phyloP scores from a whole-genome alignment of 1,284 basidiomycete species.

The Ustilago cynodontis region DNA sequence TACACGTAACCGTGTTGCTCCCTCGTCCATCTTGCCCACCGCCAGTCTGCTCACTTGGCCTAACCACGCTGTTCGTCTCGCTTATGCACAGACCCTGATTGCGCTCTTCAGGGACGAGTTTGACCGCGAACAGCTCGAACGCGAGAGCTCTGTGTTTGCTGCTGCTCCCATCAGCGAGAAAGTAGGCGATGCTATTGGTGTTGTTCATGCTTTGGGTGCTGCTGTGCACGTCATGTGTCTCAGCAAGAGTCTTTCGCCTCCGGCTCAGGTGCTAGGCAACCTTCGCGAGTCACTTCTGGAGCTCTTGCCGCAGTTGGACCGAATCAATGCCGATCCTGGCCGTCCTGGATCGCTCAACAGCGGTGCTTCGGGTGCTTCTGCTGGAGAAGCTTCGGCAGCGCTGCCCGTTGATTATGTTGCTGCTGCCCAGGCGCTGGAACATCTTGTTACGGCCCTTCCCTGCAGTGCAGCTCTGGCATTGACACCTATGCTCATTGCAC shows the following conservation, averaged over 20 bases:
- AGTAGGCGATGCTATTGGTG: slow-evolving; percentile 49
- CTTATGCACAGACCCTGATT: slow-evolving; percentile 60
- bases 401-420: slow-evolving; percentile 82
- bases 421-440: slow-evolving; percentile 79
- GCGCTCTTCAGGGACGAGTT: slow-evolving; percentile 55
- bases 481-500: slow-evolving; percentile 84
- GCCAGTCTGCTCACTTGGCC: slow-evolving; percentile 56
- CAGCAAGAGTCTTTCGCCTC: slow-evolving; percentile 56
- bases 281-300: slow-evolving; percentile 68
- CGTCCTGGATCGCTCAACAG: slow-evolving; percentile 40
- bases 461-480: slow-evolving; percentile 80
- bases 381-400: slow-evolving; percentile 46
- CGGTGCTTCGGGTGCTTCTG: slow-evolving; percentile 12
- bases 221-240: slow-evolving; percentile 57
- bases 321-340: slow-evolving; percentile 71
- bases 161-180: slow-evolving; percentile 40
- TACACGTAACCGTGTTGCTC: slow-evolving; percentile 55
- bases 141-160: slow-evolving; percentile 32
- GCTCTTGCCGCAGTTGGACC: slow-evolving; percentile 72
- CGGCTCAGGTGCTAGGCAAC: slow-evolving; percentile 24
- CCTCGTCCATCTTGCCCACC: slow-evolving; percentile 45
- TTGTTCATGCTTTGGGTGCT: slow-evolving; percentile 61
- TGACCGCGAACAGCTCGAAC: slow-evolving; percentile 34
- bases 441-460: slow-evolving; percentile 79
- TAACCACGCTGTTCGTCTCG: slow-evolving; percentile 56